Evolutionary conservation across 768 basidiomycete species (phyloP).

Genomic region (Lyophyllum atratum): DNA sequence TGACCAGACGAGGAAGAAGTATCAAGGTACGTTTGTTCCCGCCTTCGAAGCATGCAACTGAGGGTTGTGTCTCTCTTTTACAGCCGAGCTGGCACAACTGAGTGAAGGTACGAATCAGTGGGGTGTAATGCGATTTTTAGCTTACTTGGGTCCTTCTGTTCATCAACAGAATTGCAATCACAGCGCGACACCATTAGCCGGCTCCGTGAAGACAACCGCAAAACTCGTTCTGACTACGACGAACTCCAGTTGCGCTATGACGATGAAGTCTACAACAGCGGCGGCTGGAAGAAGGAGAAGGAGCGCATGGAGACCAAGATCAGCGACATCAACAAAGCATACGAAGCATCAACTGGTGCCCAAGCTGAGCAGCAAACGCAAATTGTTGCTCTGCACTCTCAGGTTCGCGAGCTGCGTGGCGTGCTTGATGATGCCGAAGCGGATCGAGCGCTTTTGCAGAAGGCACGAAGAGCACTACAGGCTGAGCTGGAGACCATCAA

Average conservation of each 20-base stretch:
- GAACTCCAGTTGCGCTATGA: slow-evolving; percentile 74
- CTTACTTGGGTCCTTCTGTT: neutral
- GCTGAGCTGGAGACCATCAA: slow-evolving; percentile 82
- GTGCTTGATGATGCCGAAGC: slow-evolving; percentile 87
- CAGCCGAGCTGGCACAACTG: slow-evolving; percentile 76
- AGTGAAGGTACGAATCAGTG: slow-evolving; percentile 62
- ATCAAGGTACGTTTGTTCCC: slow-evolving; percentile 61
- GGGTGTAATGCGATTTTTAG: neutral
- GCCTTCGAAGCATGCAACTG: neutral
- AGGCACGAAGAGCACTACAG: slow-evolving; percentile 79
- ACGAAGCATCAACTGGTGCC: slow-evolving; percentile 67
- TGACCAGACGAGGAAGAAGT: slow-evolving; percentile 84
- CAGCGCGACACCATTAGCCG: slow-evolving; percentile 77
- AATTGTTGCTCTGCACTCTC: slow-evolving; percentile 81
- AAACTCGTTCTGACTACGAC: slow-evolving; percentile 74
- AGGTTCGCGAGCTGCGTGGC: slow-evolving; percentile 79
- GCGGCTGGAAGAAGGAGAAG: slow-evolving; percentile 86
- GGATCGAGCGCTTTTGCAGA: slow-evolving; percentile 76
- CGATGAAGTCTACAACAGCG: slow-evolving; percentile 75
- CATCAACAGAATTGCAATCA: slow-evolving; percentile 64
- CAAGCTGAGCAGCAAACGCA: slow-evolving; percentile 84
- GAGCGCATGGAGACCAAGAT: slow-evolving; percentile 87
- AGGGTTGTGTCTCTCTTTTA: neutral
- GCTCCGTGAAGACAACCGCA: slow-evolving; percentile 79
- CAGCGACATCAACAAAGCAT: slow-evolving; percentile 69